A percentile compares a stretch with the other conserved stretches of the same genome.
Conservation (phyloP, 2,329 filamentous ascomycete genomes). For the Cladorrhinum sp. region DNA sequence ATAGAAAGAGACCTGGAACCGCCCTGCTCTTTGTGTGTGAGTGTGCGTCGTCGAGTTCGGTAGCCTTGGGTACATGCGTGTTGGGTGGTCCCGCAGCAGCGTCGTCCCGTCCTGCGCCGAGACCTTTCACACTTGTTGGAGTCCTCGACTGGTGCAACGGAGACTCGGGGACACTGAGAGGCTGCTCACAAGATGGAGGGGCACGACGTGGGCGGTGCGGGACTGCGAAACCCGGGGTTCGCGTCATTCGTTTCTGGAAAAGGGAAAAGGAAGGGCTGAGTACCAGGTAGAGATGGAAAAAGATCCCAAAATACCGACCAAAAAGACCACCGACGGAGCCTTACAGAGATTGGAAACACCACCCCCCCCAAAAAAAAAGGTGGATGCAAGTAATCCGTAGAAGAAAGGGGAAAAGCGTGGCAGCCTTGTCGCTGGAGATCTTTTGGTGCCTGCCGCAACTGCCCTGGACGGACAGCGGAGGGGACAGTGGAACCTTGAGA, state of each 20-base stretch:
- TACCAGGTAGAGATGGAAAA: background rate
- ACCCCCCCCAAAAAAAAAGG: background rate
- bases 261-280: background rate
- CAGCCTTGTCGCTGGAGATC: constrained; percentile 5
- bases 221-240: background rate
- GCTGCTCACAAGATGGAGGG: background rate
- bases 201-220: background rate
- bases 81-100: background rate
- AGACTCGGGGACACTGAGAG: background rate
- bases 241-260: background rate
- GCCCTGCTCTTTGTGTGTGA: constrained; percentile 15
- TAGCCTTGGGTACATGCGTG: background rate
- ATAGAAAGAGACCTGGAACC: constrained; percentile 24
- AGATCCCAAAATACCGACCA: background rate
- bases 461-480: background rate
- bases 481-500: background rate
- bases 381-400: background rate
- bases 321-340: background rate
- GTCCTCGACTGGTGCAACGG: background rate
- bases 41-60: constrained; percentile 13
- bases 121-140: constrained; percentile 2
- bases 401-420: constrained; percentile 4
- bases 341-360: background rate
- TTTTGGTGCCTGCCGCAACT: background rate
- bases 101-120: constrained; percentile 10